These are phyloP conservation scores for Aspergillus sp. DNA, from an alignment of 2,329 filamentous ascomycete genomes.

Conservation along the genomic window DNA sequence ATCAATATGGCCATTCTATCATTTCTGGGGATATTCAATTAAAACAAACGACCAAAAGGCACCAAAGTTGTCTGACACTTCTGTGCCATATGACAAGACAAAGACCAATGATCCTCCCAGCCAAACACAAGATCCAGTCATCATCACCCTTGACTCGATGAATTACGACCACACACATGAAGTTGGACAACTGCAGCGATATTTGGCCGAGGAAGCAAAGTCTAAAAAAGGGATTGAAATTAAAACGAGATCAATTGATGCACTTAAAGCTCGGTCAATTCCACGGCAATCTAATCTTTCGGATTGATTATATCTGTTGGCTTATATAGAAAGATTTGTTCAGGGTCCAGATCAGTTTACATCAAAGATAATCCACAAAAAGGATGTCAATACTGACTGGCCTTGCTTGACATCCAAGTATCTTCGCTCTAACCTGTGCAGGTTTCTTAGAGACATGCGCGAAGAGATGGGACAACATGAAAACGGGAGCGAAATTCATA, in stretches of 20 bases:
- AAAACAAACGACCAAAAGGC: too few relatives aligned
- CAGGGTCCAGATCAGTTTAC: slow-evolving; percentile 64
- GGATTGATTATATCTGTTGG: slow-evolving; percentile 80
- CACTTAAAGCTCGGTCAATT: slow-evolving; percentile 64
- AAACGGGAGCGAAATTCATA: slow-evolving; percentile 30
- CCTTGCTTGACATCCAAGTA: slow-evolving; percentile 44
- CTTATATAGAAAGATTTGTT: slow-evolving; percentile 76
- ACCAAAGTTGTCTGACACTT: background rate
- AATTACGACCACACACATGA: slow-evolving; percentile 55
- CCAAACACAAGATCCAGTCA: slow-evolving; percentile 43
- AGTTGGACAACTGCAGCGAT: slow-evolving; percentile 62
- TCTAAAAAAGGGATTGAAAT: slow-evolving; percentile 50
- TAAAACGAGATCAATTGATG: slow-evolving; percentile 40
- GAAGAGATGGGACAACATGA: slow-evolving; percentile 45
- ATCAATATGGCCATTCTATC: too few relatives aligned
- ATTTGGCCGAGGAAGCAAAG: slow-evolving; percentile 64
- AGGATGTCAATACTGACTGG: slow-evolving; percentile 50
- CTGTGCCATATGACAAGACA: background rate
- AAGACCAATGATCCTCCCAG: background rate
- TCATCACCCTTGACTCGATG: slow-evolving; percentile 83
- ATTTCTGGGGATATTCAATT: too few relatives aligned
- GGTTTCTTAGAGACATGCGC: slow-evolving; percentile 57
- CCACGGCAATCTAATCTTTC: slow-evolving; percentile 75
- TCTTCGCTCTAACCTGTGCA: slow-evolving; percentile 58
- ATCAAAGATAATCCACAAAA: slow-evolving; percentile 54